Evolutionary conservation across 2,329 filamentous ascomycete species (phyloP), one percentile per base, ranked within the genome.

Genomic region (Pestalotiopsis sp.): DNA sequence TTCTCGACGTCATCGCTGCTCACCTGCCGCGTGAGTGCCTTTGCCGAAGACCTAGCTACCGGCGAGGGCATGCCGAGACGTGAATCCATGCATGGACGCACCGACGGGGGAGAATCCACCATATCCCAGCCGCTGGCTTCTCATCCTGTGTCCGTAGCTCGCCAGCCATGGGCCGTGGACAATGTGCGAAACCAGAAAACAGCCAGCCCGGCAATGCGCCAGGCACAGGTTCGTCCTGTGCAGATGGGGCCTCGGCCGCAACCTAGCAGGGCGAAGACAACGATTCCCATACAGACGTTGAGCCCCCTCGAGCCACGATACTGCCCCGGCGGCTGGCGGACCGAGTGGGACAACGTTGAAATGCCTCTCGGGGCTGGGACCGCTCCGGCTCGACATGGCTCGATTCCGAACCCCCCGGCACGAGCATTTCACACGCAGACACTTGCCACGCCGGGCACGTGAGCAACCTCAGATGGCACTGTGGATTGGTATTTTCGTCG

Each of bases 1-100:
- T 57, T 78, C 58, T 75, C 76, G 17, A 70, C 65, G 7, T 56
- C 59, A 14, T 75, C 75, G 1, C 72, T 77, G 67, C 66, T 78
- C 3, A 75, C 71, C 4, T 72, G 69, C 11, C 71, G 72, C n/a
- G 69, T 70, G 9, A 75, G 72, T 67, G 73, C 73, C 20, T 74
- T 73, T 57, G 68, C 67, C 2, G 75, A 75, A 64, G 75, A 77
- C 31, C 59, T 76, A 14, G 69, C 59, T 1, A 69, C 71, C 9
- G 73, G 74, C 7, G 60, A 61, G 14, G 65, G 67, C 17, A 41
- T 69, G 12, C 64, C 67, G 12, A 36, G 68, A 4, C 64, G 57
- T 31, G 59, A 25, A 11, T 67, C 68, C 12, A 25, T 68, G 12
- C 56, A 64, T 14, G 6, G 9, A 12, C 11, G 38, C 4, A 27